phyloP scores from a whole-genome alignment of 331 rosid species.

The Malus hybrid region DNA sequence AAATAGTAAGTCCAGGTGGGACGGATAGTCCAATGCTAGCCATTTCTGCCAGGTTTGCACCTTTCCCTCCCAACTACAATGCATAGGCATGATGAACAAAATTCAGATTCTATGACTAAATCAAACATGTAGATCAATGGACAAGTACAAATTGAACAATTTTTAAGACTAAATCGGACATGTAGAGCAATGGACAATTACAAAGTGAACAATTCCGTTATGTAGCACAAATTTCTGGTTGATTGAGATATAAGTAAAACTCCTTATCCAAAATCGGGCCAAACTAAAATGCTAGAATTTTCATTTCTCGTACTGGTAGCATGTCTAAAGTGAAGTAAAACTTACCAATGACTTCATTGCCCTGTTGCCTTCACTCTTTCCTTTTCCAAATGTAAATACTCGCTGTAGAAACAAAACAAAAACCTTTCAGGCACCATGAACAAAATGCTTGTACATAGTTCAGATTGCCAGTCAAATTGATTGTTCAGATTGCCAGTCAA shows the following conservation, averaged over 20 bases:
- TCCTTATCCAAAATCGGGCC: not conserved
- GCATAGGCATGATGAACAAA: not conserved
- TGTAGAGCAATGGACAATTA: not conserved
- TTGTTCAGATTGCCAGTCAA: not conserved
- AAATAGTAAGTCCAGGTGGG: slow-evolving; percentile 89
- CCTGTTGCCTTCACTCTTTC: slow-evolving; percentile 86
- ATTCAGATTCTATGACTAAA: slow-evolving; percentile 4
- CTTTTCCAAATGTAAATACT: slow-evolving; percentile 89
- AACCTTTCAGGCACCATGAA: not conserved
- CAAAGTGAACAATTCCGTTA: not conserved
- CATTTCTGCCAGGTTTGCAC: slow-evolving; percentile 98
- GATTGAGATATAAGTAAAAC: not conserved
- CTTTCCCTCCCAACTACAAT: slow-evolving; percentile 89
- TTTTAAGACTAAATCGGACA: not conserved
- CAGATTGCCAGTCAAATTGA: no score
- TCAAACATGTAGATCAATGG: not conserved
- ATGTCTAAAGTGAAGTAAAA: not conserved
- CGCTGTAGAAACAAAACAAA: slow-evolving; percentile 43
- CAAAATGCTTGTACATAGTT: not conserved
- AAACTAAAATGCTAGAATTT: not conserved
- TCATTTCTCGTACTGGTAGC: not conserved
- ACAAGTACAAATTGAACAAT: not conserved
- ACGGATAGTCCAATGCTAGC: slow-evolving; percentile 87
- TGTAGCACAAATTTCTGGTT: not conserved
- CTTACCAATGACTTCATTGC: slow-evolving; percentile 86